phyloP scores from a whole-genome alignment of 768 basidiomycete genomes.

The Panaeolus cyanescens region DNA sequence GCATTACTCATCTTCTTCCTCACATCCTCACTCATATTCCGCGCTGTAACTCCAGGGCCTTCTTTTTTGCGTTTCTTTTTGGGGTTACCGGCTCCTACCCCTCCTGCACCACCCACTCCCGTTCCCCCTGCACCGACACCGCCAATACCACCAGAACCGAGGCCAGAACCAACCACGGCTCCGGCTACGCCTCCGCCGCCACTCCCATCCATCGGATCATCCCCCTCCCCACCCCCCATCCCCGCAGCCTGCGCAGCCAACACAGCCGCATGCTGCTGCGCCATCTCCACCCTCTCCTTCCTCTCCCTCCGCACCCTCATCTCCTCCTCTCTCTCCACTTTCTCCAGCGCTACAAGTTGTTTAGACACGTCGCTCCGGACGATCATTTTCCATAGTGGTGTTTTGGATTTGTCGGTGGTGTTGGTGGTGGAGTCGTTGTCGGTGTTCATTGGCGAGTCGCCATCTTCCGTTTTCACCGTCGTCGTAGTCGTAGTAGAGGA shows the following conservation, averaged over 20 bases:
- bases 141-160: too few species aligned
- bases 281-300: constrained; percentile 74
- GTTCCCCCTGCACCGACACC: constrained; percentile 26
- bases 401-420: background rate
- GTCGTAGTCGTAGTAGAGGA: background rate
- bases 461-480: background rate
- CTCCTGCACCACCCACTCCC: too few species aligned
- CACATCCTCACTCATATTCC: constrained; percentile 91
- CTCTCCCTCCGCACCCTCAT: constrained; percentile 71
- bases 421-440: background rate
- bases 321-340: constrained; percentile 84
- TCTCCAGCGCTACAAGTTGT: constrained; percentile 75
- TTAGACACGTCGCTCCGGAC: constrained; percentile 81
- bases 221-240: constrained; percentile 20
- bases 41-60: constrained; percentile 79
- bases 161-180: too few species aligned
- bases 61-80: constrained; percentile 87
- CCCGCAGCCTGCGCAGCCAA: constrained; percentile 59
- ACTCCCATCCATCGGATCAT: constrained; percentile 3
- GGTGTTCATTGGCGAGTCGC: too few species aligned
- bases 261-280: constrained; percentile 68
- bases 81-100: constrained; percentile 33
- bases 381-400: constrained; percentile 82
- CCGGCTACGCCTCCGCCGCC: constrained; percentile 29
- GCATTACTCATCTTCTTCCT: constrained; percentile 91